Evolutionary conservation across 768 basidiomycete species (phyloP).

Genomic region (Galerina sulciceps): DNA sequence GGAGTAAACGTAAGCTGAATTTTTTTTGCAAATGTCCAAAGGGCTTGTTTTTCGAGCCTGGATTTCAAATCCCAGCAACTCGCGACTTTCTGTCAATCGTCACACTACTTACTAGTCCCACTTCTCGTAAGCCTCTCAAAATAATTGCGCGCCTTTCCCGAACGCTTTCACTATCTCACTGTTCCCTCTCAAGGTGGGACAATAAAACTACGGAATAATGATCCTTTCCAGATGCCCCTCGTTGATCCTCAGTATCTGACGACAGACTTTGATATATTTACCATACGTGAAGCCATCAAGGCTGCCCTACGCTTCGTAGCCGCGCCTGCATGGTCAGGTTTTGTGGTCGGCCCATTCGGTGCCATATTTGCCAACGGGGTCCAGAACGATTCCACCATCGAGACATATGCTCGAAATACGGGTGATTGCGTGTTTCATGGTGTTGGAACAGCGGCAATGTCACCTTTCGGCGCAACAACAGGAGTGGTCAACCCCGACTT

Average conservation of each 20-base stretch:
- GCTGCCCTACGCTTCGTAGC: constrained; percentile 22
- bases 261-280: constrained; percentile 28
- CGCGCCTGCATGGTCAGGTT: constrained; percentile 28
- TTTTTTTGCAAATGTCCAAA: not conserved
- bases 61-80: constrained; percentile 21
- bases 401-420: constrained; percentile 19
- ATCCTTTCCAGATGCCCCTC: constrained; percentile 48
- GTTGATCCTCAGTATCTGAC: constrained; percentile 52
- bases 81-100: constrained; percentile 36
- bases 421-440: constrained; percentile 29
- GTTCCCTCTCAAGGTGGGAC: constrained; percentile 31
- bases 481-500: constrained; percentile 40
- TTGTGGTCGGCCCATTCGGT: constrained; percentile 22
- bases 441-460: constrained; percentile 31
- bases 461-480: constrained; percentile 14
- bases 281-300: constrained; percentile 25
- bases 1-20: not conserved
- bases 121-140: constrained; percentile 33
- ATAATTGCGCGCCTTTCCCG: not conserved
- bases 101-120: constrained; percentile 33
- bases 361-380: constrained; percentile 12
- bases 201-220: constrained; percentile 40
- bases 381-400: constrained; percentile 21
- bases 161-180: too few species aligned
- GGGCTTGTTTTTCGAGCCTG: constrained; percentile 22